Conservation (phyloP, 192 early-diverging fungal genomes). For the Coemansia sp. region DNA sequence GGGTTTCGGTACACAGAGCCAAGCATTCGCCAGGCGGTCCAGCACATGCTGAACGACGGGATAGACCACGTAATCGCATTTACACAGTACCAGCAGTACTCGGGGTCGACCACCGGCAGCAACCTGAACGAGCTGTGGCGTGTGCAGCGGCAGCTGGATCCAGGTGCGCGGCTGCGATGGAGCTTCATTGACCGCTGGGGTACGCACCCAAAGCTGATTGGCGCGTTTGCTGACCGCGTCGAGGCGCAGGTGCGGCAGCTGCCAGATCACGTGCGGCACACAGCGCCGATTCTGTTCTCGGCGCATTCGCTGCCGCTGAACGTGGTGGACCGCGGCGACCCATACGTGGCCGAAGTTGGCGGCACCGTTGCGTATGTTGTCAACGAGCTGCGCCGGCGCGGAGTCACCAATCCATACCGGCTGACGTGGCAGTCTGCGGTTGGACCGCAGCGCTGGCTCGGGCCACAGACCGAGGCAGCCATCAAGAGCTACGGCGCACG, state of each 20-base stretch:
- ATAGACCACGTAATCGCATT: slow-evolving; percentile 86
- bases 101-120: slow-evolving; percentile 91
- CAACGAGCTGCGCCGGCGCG: slow-evolving; percentile 60
- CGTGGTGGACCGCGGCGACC: slow-evolving; percentile 87
- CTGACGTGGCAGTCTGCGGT: slow-evolving; percentile 96
- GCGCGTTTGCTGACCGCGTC: slow-evolving; percentile 81
- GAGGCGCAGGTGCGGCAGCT: slow-evolving; percentile 59
- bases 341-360: slow-evolving; percentile 84
- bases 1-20: slow-evolving; percentile 91
- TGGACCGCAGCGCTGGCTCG: slow-evolving; percentile 88
- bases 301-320: slow-evolving; percentile 95
- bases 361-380: slow-evolving; percentile 83
- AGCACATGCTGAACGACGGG: slow-evolving; percentile 77
- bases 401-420: slow-evolving; percentile 76
- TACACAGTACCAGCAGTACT: slow-evolving; percentile 94
- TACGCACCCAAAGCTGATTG: slow-evolving; percentile 80
- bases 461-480: slow-evolving; percentile 81
- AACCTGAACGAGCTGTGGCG: slow-evolving; percentile 87
- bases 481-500: slow-evolving; percentile 74
- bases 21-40: slow-evolving; percentile 70
- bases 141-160: slow-evolving; percentile 61
- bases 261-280: slow-evolving; percentile 65
- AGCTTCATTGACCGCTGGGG: slow-evolving; percentile 96
- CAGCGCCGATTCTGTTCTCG: slow-evolving; percentile 87
- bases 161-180: slow-evolving; percentile 72